Conservation (phyloP, 495 filamentous ascomycete genomes). For the Aspergillus cavernicola region DNA sequence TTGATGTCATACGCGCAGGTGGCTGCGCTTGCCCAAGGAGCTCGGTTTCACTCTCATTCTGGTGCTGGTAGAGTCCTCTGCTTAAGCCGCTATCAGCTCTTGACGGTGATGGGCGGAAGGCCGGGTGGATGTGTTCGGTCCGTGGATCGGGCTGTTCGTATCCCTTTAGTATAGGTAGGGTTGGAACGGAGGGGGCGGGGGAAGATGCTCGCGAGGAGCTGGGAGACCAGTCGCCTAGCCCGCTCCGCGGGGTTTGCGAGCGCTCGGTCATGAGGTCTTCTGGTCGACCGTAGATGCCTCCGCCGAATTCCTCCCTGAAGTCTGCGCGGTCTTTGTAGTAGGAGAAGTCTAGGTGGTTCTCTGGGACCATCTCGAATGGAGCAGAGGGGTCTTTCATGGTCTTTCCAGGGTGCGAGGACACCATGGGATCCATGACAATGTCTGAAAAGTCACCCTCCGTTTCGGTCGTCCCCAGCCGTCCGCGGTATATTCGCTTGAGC, state of each 20-base stretch:
- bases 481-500: conserved; percentile 75
- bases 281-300: conserved; percentile 66
- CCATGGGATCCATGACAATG: conserved; percentile 77
- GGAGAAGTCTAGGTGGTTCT: conserved; percentile 86
- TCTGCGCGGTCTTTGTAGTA: conserved; percentile 87
- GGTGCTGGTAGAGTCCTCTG: conserved; percentile 30
- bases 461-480: conserved; percentile 65
- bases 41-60: conserved; percentile 44
- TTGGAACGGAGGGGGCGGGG: conserved; percentile 35
- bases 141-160: conserved; percentile 28
- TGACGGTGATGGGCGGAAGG: conserved; percentile 34
- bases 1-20: conserved; percentile 27
- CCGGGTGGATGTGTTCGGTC: conserved; percentile 32
- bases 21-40: conserved; percentile 43
- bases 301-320: conserved; percentile 83
- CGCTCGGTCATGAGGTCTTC: conserved; percentile 62
- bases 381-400: conserved; percentile 31
- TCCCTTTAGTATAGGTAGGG: conserved; percentile 16
- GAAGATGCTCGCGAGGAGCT: conserved; percentile 46
- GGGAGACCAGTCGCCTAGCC: conserved; percentile 42
- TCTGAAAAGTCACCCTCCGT: conserved; percentile 65
- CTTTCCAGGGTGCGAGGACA: conserved; percentile 70
- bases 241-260: conserved; percentile 61
- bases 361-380: conserved; percentile 85
- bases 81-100: conserved; percentile 23